Base-by-base conservation (phyloP, 1,284 basidiomycete genomes). In the Vanrija sp. region DNA sequence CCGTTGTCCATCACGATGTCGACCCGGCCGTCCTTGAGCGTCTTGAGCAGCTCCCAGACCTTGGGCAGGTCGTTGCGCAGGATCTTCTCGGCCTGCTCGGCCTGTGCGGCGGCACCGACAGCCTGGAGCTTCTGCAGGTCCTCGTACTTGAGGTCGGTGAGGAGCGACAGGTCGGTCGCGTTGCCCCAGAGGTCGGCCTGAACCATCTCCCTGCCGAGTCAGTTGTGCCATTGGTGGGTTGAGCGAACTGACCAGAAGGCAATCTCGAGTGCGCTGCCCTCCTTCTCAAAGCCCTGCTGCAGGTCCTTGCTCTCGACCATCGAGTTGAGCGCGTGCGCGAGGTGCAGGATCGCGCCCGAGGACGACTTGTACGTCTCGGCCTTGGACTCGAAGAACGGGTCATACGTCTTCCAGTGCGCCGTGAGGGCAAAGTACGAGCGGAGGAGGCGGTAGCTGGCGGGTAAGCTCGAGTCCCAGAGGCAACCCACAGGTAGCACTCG, bases 1-100 rank as follows among this genome's bases (percentile, higher is more conserved):
- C 90, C 85, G 69, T 98, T 98, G 73, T 98, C 95, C 24, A 98
- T 78, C 2, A 98, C 84, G 57, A 98, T 86, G 72, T 98, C 95
- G 16, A 95, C 79, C 8, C 86, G 79, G 0, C 80, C 84, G 51
- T 78, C 75, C 47, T 81, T 79, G 20, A 77, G 46, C 71, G 42
- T 77, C 57, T 82, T 83, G 41, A 97, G 66, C 65, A 89, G 81
- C 0, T 82, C 69, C 92, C 93, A 98, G 9, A 85, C 84, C 16
- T 77, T 75, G 35, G 83, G 80, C 64, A 93, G 83, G 67, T 98
- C 90, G 65, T 97, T 88, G 49, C 82, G 84, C 16, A 98, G 78
- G 48, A 98, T 91, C 64, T 84, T 89, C 50, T 86, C 80, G 45
- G 83, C 80, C 20, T 88, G 82, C 10, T 84, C 86, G 10, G 81